Conservation (phyloP, 495 filamentous ascomycete genomes). For the Aspergillus leporis region DNA sequence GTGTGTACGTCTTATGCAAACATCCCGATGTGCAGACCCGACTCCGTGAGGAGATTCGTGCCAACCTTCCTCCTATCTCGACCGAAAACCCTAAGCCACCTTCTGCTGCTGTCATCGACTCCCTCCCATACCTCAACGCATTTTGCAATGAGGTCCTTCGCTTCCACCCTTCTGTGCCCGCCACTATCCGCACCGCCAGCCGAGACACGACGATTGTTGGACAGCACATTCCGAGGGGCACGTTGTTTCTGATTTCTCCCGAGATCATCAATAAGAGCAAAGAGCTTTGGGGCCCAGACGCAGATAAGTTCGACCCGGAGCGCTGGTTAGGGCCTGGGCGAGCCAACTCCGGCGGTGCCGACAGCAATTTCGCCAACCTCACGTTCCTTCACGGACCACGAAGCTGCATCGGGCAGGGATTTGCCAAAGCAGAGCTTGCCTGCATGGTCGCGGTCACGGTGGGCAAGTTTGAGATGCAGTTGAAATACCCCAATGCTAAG, state of each 20-base stretch:
- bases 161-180: conserved; percentile 56
- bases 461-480: conserved; percentile 66
- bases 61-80: conserved; percentile 59
- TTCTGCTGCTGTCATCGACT: conserved; percentile 51
- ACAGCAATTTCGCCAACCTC: conserved; percentile 70
- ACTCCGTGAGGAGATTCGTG: conserved; percentile 61
- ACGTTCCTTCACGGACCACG: conserved; percentile 84
- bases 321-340: conserved; percentile 65
- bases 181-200: conserved; percentile 63
- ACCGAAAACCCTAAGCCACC: conserved; percentile 44
- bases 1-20: conserved; percentile 57
- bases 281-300: conserved; percentile 81
- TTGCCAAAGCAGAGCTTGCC: conserved; percentile 82
- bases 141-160: conserved; percentile 62
- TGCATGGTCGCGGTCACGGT: conserved; percentile 75
- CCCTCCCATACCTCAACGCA: conserved; percentile 60
- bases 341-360: conserved; percentile 53
- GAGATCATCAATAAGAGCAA: conserved; percentile 68
- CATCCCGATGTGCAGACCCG: conserved; percentile 56
- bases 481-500: conserved; percentile 59
- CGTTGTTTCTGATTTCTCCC: conserved; percentile 49
- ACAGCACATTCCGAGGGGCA: conserved; percentile 57
- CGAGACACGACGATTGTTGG: conserved; percentile 63
- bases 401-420: conserved; percentile 77
- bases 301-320: conserved; percentile 77